Base-by-base conservation (phyloP, 2,329 filamentous ascomycete species). In the Alternaria ventricosa region DNA sequence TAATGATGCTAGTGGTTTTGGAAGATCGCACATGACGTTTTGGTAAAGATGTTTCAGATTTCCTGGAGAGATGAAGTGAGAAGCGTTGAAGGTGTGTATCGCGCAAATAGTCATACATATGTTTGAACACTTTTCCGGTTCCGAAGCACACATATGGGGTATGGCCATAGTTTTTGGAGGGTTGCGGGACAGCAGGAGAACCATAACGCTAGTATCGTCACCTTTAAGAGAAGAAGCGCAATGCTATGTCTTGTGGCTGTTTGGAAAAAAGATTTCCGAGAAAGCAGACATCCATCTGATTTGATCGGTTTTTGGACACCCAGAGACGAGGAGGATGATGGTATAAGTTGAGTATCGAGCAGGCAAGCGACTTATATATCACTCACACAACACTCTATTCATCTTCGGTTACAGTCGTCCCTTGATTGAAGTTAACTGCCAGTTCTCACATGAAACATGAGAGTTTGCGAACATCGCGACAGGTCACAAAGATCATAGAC, bases 191-290 rank as follows among this genome's bases (percentile, higher is more conserved):
- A 18, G 18, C 36, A 41, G 1, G 0, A 41, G n/a, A 41, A 41
- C 36, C 36, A 41, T 41, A 18, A 18, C 2, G 0, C 2, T 1
- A 41, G 0, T 41, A 5, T 18, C 0, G n/a, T 41, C n/a, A 18
- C 3, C 15, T 18, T 41, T 41, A 1, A 18, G 36, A 41, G 36
- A 41, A 41, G 36, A 41, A 41, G 36, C 36, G 36, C 36, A 15
- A 41, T 41, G 36, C 36, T 41, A 18, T 6, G n/a, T 41, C 2
- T 3, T 41, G 5, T 6, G 36, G 36, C 36, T 41, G 18, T 41
- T 41, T 41, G 18, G 33, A 41, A 41, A 41, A 10, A 41, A 41
- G 5, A 18, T 41, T 3, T n/a, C 15, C n/a, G 36, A 41, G 36
- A 15, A 18, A 41, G 2, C n/a, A 41, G 36, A 18, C n/a, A 41